phyloP scores from a whole-genome alignment of 805 yeast species.

The Teunomyces lycoperdinae region DNA sequence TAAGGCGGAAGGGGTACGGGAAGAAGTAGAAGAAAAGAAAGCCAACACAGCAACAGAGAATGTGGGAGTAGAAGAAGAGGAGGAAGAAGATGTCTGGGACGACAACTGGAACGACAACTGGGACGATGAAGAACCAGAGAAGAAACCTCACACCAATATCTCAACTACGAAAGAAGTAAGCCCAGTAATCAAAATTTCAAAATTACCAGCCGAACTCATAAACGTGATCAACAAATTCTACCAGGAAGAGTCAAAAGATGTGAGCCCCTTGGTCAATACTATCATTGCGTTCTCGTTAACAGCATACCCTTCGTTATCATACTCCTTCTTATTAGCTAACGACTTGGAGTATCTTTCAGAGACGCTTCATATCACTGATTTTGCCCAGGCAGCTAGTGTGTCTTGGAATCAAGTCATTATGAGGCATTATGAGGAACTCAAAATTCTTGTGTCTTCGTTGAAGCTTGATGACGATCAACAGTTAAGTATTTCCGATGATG shows the following conservation, averaged over 20 bases:
- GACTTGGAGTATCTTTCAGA: constrained; percentile 28
- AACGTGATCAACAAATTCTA: constrained; percentile 21
- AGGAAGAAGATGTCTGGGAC: constrained; percentile 22
- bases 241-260: constrained; percentile 16
- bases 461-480: constrained; percentile 9
- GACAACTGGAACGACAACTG: constrained; percentile 29
- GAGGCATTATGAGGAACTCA: constrained; percentile 17
- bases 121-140: constrained; percentile 18
- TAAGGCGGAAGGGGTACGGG: background rate
- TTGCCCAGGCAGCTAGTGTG: constrained; percentile 15
- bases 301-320: constrained; percentile 29
- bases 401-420: constrained; percentile 20
- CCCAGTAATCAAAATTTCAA: constrained; percentile 14
- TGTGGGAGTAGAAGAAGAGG: constrained; percentile 1
- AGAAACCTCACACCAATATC: background rate
- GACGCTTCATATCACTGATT: constrained; percentile 9
- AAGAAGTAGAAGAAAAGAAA: background rate
- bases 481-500: constrained; percentile 3
- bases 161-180: background rate
- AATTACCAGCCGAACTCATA: constrained; percentile 21
- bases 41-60: background rate
- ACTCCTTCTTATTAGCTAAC: constrained; percentile 35
- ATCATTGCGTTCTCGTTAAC: constrained; percentile 30
- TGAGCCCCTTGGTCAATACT: constrained; percentile 21
- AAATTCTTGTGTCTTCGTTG: constrained; percentile 12